These are phyloP conservation scores for Punctularia strigosozonata DNA, from an alignment of 768 basidiomycete species.

Conservation along the genomic window DNA sequence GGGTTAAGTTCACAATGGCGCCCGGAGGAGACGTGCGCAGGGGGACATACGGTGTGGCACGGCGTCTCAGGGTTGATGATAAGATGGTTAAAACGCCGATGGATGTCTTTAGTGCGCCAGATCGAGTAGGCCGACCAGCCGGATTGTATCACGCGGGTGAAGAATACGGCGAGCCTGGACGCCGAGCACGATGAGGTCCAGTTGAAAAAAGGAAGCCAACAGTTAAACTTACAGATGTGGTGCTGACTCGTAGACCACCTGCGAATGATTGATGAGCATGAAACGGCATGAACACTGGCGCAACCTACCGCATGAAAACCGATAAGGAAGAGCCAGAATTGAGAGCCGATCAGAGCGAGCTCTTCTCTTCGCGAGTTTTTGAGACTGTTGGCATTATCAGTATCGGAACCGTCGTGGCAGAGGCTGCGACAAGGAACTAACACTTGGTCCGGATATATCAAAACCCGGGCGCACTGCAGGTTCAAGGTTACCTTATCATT, in stretches of 20 bases:
- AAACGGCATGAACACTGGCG: no score
- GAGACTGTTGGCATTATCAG: constrained; percentile 19
- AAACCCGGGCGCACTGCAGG: constrained; percentile 29
- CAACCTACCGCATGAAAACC: constrained; percentile 30
- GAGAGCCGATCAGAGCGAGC: constrained; percentile 31
- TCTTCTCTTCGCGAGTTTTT: constrained; percentile 35
- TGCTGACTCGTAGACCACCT: constrained; percentile 37
- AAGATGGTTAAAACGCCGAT: constrained; percentile 23
- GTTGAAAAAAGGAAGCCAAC: not conserved
- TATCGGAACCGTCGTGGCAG: not conserved
- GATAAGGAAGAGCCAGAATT: constrained; percentile 43
- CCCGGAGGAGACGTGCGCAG: no score
- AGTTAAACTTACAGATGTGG: constrained; percentile 34
- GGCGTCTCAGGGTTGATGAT: constrained; percentile 28
- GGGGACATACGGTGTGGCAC: constrained; percentile 36
- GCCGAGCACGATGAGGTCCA: not conserved
- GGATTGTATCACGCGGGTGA: constrained; percentile 32
- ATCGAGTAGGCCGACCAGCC: constrained; percentile 40
- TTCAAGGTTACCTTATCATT: constrained; percentile 15
- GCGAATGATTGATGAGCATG: no score
- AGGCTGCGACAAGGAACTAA: constrained; percentile 14
- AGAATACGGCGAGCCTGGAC: constrained; percentile 33
- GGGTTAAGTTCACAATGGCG: constrained; percentile 24
- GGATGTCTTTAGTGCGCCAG: constrained; percentile 30
- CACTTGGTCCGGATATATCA: constrained; percentile 35